Conservation (phyloP, 2,329 filamentous ascomycete genomes). For the Aspergillus spinulosporus region DNA sequence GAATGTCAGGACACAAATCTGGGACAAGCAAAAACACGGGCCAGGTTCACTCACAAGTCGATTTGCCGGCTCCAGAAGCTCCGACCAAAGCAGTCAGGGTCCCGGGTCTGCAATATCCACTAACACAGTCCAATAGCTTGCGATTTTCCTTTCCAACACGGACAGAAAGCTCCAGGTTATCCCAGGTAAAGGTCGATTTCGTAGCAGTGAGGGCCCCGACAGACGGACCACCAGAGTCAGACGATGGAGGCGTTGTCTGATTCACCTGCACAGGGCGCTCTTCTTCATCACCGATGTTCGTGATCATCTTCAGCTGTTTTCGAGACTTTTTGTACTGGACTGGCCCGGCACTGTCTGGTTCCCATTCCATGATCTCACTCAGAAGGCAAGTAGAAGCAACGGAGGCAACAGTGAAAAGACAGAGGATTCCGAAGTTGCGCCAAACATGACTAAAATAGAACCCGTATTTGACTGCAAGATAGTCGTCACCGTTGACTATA, state of each 20-base stretch:
- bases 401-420: constrained; percentile 70
- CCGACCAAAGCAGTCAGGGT: constrained; percentile 76
- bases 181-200: constrained; percentile 66
- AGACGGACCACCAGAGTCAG: constrained; percentile 26
- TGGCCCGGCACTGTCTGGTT: constrained; percentile 59
- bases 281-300: constrained; percentile 26
- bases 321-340: constrained; percentile 65
- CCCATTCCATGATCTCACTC: constrained; percentile 65
- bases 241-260: constrained; percentile 21
- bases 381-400: constrained; percentile 66
- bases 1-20: not conserved
- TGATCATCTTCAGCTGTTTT: constrained; percentile 23
- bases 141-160: constrained; percentile 59
- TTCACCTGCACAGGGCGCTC: constrained; percentile 29
- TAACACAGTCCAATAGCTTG: constrained; percentile 63
- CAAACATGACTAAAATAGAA: constrained; percentile 57
- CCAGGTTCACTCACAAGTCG: constrained; percentile 30
- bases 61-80: constrained; percentile 72
- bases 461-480: constrained; percentile 54
- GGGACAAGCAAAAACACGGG: not conserved
- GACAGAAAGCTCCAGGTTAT: constrained; percentile 66
- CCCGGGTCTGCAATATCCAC: constrained; percentile 73
- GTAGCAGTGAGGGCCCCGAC: constrained; percentile 48
- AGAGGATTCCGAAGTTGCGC: constrained; percentile 72
- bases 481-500: constrained; percentile 54